Conservation (phyloP, 768 basidiomycete species). For the Paxillus ammoniavirescens region DNA sequence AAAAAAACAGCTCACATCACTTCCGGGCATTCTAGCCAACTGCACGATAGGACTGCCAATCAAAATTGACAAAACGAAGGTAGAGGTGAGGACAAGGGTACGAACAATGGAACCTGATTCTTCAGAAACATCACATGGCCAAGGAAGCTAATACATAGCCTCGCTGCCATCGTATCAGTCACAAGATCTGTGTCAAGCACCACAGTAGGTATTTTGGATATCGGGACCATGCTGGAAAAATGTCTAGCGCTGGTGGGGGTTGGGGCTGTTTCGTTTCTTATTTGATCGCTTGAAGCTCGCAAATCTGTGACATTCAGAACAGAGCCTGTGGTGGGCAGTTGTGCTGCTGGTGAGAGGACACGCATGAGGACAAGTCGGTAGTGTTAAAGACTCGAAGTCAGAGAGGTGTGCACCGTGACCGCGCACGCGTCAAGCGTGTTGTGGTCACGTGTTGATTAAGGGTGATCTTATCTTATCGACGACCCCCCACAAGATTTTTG, state of each 20-base stretch:
- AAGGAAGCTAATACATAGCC: constrained; percentile 59
- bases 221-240: background rate
- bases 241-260: background rate
- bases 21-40: constrained; percentile 51
- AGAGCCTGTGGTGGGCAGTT: background rate
- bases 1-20: constrained; percentile 34
- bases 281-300: background rate
- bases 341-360: background rate
- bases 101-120: constrained; percentile 77
- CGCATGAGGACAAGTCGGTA: background rate
- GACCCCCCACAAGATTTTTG: no score
- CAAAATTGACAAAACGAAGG: background rate
- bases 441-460: constrained; percentile 29
- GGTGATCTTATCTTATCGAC: background rate
- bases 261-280: background rate
- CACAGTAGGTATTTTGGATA: constrained; percentile 37
- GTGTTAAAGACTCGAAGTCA: background rate
- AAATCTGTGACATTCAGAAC: background rate
- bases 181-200: constrained; percentile 51
- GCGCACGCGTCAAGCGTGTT: constrained; percentile 1
- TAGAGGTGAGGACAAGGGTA: constrained; percentile 5
- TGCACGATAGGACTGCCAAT: constrained; percentile 62
- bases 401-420: background rate
- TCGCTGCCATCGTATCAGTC: constrained; percentile 58
- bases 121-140: constrained; percentile 77